Base-by-base conservation (phyloP, 2,329 filamentous ascomycete species). In the Pseudopyrenochaeta lycopersici region DNA sequence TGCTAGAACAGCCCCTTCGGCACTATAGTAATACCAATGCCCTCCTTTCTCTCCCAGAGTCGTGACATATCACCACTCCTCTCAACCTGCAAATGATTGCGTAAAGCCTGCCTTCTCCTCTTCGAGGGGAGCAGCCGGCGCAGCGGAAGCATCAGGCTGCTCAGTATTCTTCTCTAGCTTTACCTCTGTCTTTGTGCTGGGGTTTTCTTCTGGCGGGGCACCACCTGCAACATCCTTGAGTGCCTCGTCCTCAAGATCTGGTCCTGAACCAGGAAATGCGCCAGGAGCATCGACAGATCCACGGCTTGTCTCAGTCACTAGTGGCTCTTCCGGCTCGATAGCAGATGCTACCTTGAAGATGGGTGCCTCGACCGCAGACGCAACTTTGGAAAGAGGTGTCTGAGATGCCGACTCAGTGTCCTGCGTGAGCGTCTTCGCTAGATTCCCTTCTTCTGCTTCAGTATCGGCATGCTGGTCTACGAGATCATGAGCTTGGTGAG, bases 281-380 rank as follows among this genome's bases (percentile, higher is more conserved):
- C 65, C 64, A 12, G 62, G 65, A 3, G 62, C 60, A 9, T 64
- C 63, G 6, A 55, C 51, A 14, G 63, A 61, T 1, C 58, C 63
- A 23, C 54, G 42, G 6, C 47, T 52, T 7, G 49, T 54, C 14
- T 57, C 45, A 17, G 47, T 54, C 12, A 62, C 54, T 14, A 64
- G 31, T 4, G 56, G 56, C 39, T 64, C 59, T 20, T 51, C 47
- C 35, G 53, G 42, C 23, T 30, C 4, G 32, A 49, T 10, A 27
- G 39, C 38, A 17, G 39, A 23, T 33, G 44, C n/a, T 11, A 20
- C 23, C 33, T 46, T 31, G 3, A 29, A 32, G 17, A 39, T n/a
- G 14, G 56, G 40, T 39, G 40, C 30, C 33, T 49, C 36, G 10
- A 53, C 40, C 32, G 42, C 38, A 10, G 50, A 46, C 15, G 54